These are phyloP conservation scores for Osmanthus fragrans DNA, from an alignment of 257 asterid genomes.

Conservation along the genomic window DNA sequence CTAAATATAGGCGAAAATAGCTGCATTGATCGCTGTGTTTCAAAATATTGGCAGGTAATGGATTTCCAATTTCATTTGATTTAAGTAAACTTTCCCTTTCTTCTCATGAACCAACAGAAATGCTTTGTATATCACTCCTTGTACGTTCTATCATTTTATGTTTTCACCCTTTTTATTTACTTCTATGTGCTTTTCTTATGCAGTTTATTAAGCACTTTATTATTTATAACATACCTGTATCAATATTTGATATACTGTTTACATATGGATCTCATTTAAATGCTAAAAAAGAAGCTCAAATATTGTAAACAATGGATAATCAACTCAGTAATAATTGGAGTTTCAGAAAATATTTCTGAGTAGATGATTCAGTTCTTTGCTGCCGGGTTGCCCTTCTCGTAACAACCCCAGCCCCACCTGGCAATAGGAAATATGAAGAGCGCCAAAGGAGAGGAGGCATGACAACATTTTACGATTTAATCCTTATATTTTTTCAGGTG, in stretches of 20 bases:
- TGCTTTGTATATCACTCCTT: neutral
- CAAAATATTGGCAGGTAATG: slow-evolving; percentile 53
- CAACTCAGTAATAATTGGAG: neutral
- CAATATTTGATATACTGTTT: neutral
- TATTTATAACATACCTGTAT: no score
- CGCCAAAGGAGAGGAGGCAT: neutral
- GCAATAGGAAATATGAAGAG: neutral
- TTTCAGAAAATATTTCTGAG: neutral
- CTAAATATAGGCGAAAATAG: slow-evolving; percentile 47
- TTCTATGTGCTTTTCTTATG: neutral
- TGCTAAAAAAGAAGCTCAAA: neutral
- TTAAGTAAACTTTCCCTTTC: neutral
- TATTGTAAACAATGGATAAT: neutral
- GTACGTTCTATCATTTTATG: neutral
- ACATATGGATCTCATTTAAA: neutral
- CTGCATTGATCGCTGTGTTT: slow-evolving; percentile 57
- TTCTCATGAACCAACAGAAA: neutral
- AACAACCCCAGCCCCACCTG: neutral
- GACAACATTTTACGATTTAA: neutral
- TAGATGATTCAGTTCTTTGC: neutral
- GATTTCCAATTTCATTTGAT: neutral
- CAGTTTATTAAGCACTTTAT: no score
- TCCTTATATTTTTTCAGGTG: slow-evolving; percentile 30
- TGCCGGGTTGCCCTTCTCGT: neutral
- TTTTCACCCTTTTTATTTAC: no score